Conservation (phyloP, 192 early-diverging fungal species). For the Coemansia umbellata region DNA sequence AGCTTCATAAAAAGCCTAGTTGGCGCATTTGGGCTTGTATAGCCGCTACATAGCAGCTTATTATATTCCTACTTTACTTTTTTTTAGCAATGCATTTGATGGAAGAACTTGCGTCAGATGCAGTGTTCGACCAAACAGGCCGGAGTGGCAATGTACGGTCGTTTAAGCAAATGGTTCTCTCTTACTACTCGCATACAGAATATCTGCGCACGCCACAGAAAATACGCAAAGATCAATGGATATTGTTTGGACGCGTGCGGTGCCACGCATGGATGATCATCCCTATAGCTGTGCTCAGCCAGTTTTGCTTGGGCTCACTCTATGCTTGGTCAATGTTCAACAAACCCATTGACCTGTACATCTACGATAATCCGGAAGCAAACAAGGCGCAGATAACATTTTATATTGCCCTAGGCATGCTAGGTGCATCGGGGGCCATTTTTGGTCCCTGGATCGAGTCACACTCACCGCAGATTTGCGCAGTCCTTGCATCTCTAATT, state of each 20-base stretch:
- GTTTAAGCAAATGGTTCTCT: slow-evolving; percentile 43
- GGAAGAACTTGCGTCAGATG: slow-evolving; percentile 42
- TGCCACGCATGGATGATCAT: slow-evolving; percentile 70
- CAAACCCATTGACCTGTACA: slow-evolving; percentile 58
- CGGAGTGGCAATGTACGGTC: slow-evolving; percentile 19
- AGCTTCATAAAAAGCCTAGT: no score
- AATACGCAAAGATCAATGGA: slow-evolving; percentile 55
- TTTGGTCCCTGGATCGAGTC: slow-evolving; percentile 80
- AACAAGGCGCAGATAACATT: slow-evolving; percentile 63
- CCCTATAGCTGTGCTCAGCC: slow-evolving; percentile 65
- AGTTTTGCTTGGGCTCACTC: slow-evolving; percentile 70
- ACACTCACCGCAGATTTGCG: slow-evolving; percentile 64
- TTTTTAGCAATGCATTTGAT: slow-evolving; percentile 30
- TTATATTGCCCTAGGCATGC: slow-evolving; percentile 73
- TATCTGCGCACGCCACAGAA: slow-evolving; percentile 58
- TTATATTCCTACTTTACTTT: no score
- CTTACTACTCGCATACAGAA: slow-evolving; percentile 53
- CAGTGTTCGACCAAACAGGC: slow-evolving; percentile 32
- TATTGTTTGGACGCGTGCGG: slow-evolving; percentile 41
- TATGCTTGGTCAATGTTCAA: slow-evolving; percentile 80
- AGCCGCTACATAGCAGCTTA: no score
- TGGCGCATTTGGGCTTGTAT: no score
- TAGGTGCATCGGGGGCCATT: slow-evolving; percentile 66
- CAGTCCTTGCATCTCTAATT: slow-evolving; percentile 58
- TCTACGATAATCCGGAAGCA: slow-evolving; percentile 53